These are phyloP conservation scores for Tolypocladium album DNA, from an alignment of 2,329 filamentous ascomycete species.

Conservation along the genomic window DNA sequence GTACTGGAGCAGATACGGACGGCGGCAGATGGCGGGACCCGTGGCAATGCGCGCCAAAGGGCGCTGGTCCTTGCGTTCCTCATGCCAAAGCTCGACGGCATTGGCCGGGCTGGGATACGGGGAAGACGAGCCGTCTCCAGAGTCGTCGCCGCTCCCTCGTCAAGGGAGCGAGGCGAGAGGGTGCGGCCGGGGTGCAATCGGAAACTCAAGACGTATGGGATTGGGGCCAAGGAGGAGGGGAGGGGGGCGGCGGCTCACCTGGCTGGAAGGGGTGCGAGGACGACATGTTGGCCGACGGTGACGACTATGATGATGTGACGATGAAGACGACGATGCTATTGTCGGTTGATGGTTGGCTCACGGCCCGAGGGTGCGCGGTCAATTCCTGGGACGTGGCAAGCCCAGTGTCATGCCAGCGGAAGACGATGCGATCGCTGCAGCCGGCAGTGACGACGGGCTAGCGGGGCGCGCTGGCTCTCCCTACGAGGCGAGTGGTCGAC, in stretches of 20 bases:
- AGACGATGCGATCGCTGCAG: neutral
- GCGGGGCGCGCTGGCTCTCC: neutral
- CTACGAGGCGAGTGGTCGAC: neutral
- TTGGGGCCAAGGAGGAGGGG: neutral
- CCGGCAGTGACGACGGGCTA: neutral
- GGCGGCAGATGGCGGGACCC: neutral
- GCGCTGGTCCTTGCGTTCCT: neutral
- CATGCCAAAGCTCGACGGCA: neutral
- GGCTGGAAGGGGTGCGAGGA: constrained; percentile 5
- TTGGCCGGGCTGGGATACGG: neutral
- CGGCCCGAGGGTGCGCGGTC: neutral
- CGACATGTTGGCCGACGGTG: constrained; percentile 6
- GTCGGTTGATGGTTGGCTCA: neutral
- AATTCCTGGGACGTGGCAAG: neutral
- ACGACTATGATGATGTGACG: neutral
- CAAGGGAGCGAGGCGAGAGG: neutral
- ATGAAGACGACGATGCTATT: neutral
- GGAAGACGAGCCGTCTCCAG: neutral
- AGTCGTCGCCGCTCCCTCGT: neutral
- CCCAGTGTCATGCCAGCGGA: neutral
- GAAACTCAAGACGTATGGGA: constrained; percentile 1
- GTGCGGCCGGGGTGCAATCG: neutral
- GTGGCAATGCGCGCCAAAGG: constrained; percentile 1
- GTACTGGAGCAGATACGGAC: constrained; percentile 5
- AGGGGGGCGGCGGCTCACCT: constrained; percentile 5